phyloP scores from a whole-genome alignment of 345 rosid genomes.

The Syzygium jambos region DNA sequence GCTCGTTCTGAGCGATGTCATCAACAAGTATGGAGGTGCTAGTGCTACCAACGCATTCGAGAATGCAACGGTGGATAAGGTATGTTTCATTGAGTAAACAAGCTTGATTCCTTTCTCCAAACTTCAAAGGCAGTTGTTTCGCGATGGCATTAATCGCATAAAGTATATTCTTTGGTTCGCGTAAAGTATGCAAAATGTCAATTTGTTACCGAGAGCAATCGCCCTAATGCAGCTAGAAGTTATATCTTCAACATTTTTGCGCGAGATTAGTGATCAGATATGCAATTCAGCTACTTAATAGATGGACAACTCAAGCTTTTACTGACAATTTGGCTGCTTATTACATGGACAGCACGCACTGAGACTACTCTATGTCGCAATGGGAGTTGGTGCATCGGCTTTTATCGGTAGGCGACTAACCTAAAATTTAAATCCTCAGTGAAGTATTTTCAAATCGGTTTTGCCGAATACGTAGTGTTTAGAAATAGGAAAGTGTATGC shows the following conservation, averaged over 20 bases:
- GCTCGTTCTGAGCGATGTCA: conserved; percentile 25
- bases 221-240: not conserved
- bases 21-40: conserved; percentile 27
- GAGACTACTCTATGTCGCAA: conserved; percentile 25
- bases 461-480: not conserved
- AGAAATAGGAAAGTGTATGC: not conserved
- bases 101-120: not conserved
- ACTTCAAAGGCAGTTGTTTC: not conserved
- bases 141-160: not conserved
- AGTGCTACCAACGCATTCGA: conserved; percentile 3
- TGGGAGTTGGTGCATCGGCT: conserved; percentile 33
- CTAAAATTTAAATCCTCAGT: not conserved
- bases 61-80: conserved; percentile 28
- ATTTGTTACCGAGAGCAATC: not conserved
- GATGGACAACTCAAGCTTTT: not conserved
- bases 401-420: conserved; percentile 1
- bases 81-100: not conserved
- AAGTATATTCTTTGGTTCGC: not conserved
- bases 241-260: not conserved
- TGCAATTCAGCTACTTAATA: not conserved
- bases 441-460: not conserved
- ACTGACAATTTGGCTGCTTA: not conserved
- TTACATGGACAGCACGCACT: conserved; percentile 25
- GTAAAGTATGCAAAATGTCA: not conserved
- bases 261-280: not conserved